Conservation (phyloP, 176 grass and related monocot genomes). For the Elymus sibiricus region DNA sequence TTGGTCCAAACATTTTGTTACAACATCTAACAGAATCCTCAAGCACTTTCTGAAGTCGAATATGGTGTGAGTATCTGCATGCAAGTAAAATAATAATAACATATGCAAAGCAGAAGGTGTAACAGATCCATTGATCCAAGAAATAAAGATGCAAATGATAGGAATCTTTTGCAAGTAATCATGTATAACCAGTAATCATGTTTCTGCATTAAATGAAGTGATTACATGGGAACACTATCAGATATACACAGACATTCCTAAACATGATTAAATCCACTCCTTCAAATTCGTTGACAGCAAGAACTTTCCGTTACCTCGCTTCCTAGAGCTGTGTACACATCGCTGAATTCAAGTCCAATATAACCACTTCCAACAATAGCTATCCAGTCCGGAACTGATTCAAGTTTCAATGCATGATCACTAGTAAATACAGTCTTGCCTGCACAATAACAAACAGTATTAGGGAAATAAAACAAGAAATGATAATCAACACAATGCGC, state of each 20-base stretch:
- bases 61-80: conserved; percentile 4
- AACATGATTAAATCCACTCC: not conserved
- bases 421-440: conserved; percentile 94
- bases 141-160: not conserved
- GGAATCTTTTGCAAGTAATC: not conserved
- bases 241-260: not conserved
- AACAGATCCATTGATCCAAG: not conserved
- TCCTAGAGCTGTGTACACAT: conserved; percentile 92
- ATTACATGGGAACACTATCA: not conserved
- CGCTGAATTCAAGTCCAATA: conserved; percentile 98
- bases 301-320: conserved; percentile 63
- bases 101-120: conserved; percentile 15
- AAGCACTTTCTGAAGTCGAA: conserved; percentile 11
- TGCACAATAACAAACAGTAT: conserved; percentile 28
- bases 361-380: conserved; percentile 99
- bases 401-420: conserved; percentile 88
- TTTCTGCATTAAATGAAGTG: not conserved
- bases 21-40: conserved; percentile 10
- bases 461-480: conserved; percentile 10
- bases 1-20: not conserved
- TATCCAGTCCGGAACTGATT: conserved; percentile 91
- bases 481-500: not conserved
- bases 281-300: conserved; percentile 7
- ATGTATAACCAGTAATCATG: conserved; percentile 3
- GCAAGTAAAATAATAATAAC: not conserved